A percentile compares a stretch with the other conserved stretches of the same genome.
Conservation (phyloP, 495 filamentous ascomycete genomes). For the Mytilinidion resinicola region DNA sequence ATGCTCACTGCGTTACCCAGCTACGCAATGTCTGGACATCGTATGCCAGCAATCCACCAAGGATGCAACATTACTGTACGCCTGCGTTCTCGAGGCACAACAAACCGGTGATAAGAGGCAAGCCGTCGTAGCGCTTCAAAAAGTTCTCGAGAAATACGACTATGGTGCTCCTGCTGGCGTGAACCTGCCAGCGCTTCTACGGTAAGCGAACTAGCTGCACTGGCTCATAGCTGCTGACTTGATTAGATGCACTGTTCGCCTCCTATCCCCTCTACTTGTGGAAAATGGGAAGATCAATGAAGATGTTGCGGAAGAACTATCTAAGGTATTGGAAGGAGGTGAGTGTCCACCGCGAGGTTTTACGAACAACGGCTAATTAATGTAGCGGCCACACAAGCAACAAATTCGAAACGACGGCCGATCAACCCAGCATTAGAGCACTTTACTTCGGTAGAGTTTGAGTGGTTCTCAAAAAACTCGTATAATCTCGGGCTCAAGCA, state of each 20-base stretch:
- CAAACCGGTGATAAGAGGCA: conserved; percentile 52
- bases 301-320: conserved; percentile 41
- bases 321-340: conserved; percentile 60
- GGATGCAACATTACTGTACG: conserved; percentile 58
- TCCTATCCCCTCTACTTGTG: conserved; percentile 50
- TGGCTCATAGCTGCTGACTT: conserved; percentile 1
- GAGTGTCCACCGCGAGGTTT: conserved; percentile 17
- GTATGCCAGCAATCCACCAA: conserved; percentile 46
- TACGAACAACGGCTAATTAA: conserved; percentile 1
- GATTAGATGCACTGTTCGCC: conserved; percentile 47
- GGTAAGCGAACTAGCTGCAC: conserved; percentile 33
- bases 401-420: conserved; percentile 31
- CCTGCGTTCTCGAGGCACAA: conserved; percentile 71
- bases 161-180: conserved; percentile 45
- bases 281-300: conserved; percentile 2
- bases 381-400: conserved; percentile 42
- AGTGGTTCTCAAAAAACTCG: conserved; percentile 75
- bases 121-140: conserved; percentile 52
- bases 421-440: conserved; percentile 32
- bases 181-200: conserved; percentile 62
- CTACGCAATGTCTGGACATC: conserved; percentile 49
- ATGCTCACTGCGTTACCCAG: conserved; percentile 30
- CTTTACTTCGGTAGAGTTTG: conserved; percentile 57
- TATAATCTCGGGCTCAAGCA: conserved; percentile 68
- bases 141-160: conserved; percentile 52